Evolutionary conservation across 2,329 filamentous ascomycete genomes (phyloP), one percentile per base, ranked within the genome.

Genomic region (Neoascochyta sp.): DNA sequence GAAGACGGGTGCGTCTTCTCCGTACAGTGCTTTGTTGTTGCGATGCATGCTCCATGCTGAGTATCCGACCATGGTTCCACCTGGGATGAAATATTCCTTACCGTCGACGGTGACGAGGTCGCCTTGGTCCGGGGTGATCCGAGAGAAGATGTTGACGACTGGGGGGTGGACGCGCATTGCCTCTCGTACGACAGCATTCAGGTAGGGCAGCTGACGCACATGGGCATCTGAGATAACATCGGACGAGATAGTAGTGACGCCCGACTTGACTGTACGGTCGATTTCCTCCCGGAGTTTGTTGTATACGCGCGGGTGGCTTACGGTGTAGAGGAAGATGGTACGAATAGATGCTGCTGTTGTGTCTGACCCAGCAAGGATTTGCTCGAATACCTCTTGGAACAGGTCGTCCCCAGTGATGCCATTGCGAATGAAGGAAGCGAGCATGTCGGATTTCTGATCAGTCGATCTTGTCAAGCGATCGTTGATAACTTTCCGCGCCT

Each of bases 261-360:
- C 55, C 8, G 53, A 43, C 8, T 54, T 52, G 35, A 69, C 51
- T 0, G 65, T 66, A 5, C 40, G 41, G 40, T 65, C 60, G 7
- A 73, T 67, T 39, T 79, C 73, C 0, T 37, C 56, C 4, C 67
- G 66, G 0, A 80, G 57, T 3, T 56, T 68, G 4, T 42, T 33
- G 34, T 70, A 65, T 1, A 75, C 66, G 1, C 59, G 60, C 0
- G 71, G 70, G 14, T 66, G 70, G n/a, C 67, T 73, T 13, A 71
- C 66, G 32, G 79, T 50, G 47, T 74, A 67, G 13, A 78, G 64
- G 32, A 79, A 41, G 1, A 68, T 74, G 20, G 68, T 62, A 3
- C 76, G 69, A 7, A 80, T 67, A 2, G 68, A 68, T 0, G 72
- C 74, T 0, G 76, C 73, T 0, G 74, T 76, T 1, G 74, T 78